phyloP scores from a whole-genome alignment of 805 yeast genomes.

The Saccharomyces mikatae region DNA sequence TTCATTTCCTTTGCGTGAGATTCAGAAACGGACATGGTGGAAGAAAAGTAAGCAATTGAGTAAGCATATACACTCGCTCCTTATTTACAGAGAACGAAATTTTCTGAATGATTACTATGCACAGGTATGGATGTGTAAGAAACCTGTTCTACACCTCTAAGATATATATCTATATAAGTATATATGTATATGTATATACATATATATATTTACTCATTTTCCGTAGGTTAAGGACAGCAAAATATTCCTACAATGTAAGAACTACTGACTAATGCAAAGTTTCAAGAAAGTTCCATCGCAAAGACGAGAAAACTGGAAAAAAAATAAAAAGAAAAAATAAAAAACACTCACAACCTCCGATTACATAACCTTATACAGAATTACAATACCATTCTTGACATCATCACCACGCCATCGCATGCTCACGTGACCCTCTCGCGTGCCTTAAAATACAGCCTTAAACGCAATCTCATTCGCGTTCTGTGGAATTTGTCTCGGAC shows the following conservation, averaged over 20 bases:
- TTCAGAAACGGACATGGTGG: constrained; percentile 2
- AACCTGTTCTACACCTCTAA: not conserved
- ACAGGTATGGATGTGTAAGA: not conserved
- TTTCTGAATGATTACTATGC: not conserved
- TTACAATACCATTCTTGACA: not conserved
- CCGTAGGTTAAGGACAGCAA: not conserved
- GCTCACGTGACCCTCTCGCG: not conserved
- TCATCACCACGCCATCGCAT: not conserved
- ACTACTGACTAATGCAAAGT: not conserved
- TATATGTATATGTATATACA: not conserved
- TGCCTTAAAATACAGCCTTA: not conserved
- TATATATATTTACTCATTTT: no score
- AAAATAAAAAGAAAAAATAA: not conserved
- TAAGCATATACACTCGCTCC: not conserved
- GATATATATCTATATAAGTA: not conserved
- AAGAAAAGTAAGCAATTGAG: not conserved
- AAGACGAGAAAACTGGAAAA: not conserved
- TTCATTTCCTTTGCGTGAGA: constrained; percentile 39
- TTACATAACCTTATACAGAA: not conserved
- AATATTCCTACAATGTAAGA: not conserved
- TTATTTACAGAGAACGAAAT: not conserved
- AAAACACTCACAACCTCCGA: not conserved
- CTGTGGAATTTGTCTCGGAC: not conserved
- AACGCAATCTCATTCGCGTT: not conserved
- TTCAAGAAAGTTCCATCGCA: not conserved